Evolutionary conservation across 2,329 filamentous ascomycete genomes (phyloP).

Genomic region (Calonectria pteridis): DNA sequence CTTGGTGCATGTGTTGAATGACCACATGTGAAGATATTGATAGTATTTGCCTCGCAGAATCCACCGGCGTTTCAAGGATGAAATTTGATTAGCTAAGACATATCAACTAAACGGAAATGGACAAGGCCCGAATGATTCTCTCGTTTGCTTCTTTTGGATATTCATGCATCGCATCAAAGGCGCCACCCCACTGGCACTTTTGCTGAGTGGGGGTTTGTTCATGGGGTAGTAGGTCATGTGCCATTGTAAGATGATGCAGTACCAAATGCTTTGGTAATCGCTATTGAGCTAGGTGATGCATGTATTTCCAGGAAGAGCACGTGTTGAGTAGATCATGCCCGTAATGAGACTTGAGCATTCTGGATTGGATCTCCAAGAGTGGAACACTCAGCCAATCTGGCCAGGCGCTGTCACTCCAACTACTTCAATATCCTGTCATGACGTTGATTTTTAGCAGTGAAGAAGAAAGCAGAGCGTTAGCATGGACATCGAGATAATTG

Average conservation of each 20-base stretch:
- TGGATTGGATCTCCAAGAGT: too few relatives aligned
- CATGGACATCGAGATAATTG: neutral
- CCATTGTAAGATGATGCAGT: neutral
- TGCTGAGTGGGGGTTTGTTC: neutral
- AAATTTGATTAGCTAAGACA: neutral
- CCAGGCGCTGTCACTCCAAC: neutral
- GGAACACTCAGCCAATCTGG: neutral
- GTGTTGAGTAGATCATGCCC: too few relatives aligned
- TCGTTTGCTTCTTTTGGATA: neutral
- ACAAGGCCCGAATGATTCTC: neutral
- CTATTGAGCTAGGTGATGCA: too few relatives aligned
- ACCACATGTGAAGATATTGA: neutral
- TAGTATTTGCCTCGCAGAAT: neutral
- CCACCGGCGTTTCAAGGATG: neutral
- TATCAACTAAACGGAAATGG: neutral
- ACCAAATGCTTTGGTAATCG: neutral
- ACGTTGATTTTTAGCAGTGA: neutral
- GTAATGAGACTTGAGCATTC: too few relatives aligned
- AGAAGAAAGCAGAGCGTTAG: neutral
- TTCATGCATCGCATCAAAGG: neutral
- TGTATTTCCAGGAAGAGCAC: too few relatives aligned
- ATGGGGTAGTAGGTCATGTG: neutral
- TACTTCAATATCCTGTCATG: neutral
- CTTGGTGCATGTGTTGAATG: neutral
- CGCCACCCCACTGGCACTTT: neutral